Conservation (phyloP, 805 yeast genomes). For the Sungouiozyma intestinalis region DNA sequence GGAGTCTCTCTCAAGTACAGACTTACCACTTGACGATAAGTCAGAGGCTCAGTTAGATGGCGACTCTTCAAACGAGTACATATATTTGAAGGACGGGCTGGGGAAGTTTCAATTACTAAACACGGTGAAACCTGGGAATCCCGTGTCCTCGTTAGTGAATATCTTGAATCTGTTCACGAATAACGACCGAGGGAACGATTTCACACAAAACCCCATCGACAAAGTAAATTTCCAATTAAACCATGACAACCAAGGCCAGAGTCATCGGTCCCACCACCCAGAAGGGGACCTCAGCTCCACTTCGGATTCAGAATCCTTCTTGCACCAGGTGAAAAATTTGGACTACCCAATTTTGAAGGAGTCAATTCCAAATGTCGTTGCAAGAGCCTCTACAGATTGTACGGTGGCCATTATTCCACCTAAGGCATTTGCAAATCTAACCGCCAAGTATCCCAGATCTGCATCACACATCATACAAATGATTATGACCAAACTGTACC, state of each 20-base stretch:
- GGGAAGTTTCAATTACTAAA: conserved; percentile 61
- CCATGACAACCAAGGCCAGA: not conserved
- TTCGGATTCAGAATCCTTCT: not conserved
- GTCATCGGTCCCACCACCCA: not conserved
- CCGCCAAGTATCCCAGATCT: conserved; percentile 70
- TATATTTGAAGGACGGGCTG: conserved; percentile 17
- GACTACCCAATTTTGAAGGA: not conserved
- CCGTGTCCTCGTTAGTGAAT: conserved; percentile 72
- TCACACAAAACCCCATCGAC: not conserved
- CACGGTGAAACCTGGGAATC: conserved; percentile 74
- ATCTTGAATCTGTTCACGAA: conserved; percentile 63
- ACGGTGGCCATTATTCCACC: conserved; percentile 90
- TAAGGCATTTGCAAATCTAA: conserved; percentile 64
- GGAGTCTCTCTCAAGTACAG: not conserved
- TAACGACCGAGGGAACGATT: not conserved
- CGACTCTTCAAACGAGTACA: conserved; percentile 7
- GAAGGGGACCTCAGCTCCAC: not conserved
- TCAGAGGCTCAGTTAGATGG: not conserved
- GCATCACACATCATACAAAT: conserved; percentile 92
- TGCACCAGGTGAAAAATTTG: not conserved
- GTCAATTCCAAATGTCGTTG: conserved; percentile 41
- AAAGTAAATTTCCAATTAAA: not conserved
- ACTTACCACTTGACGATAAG: not conserved
- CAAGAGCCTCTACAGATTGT: conserved; percentile 62
- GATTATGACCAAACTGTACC: conserved; percentile 73